These are phyloP conservation scores for Tilletia setariae DNA, from an alignment of 1,284 basidiomycete species.

Conservation along the genomic window DNA sequence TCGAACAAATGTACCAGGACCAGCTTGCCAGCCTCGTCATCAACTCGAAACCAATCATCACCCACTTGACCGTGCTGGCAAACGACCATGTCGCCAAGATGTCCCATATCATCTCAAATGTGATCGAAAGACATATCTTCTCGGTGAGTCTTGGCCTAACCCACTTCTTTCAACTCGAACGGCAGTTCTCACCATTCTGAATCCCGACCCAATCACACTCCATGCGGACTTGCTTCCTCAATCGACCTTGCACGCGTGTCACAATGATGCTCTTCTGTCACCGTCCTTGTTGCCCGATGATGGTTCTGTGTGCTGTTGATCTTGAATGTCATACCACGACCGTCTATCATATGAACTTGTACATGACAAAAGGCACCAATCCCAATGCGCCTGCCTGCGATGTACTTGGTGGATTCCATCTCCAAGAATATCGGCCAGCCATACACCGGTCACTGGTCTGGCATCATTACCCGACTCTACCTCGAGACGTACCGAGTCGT, in stretches of 20 bases:
- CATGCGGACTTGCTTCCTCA: no score
- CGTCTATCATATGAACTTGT: no score
- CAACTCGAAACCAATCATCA: conserved; percentile 95
- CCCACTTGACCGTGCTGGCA: conserved; percentile 87
- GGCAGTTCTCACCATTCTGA: no score
- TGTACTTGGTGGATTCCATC: conserved; percentile 94
- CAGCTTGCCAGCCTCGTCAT: conserved; percentile 81
- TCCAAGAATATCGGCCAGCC: conserved; percentile 52
- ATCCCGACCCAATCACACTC: no score
- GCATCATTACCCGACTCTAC: conserved; percentile 44
- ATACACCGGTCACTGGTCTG: conserved; percentile 45
- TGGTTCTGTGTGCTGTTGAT: conserved; percentile 14
- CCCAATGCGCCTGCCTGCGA: conserved; percentile 82
- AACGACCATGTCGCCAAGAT: conserved; percentile 74
- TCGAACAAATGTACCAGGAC: conserved; percentile 63
- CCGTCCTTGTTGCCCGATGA: no score
- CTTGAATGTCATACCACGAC: conserved; percentile 22
- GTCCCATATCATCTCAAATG: conserved; percentile 78
- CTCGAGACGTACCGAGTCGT: conserved; percentile 51
- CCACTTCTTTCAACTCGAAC: conserved; percentile 7
- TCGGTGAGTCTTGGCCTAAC: conserved; percentile 57
- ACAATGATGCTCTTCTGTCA: no score
- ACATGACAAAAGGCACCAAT: conserved; percentile 46
- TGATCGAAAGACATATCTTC: conserved; percentile 81
- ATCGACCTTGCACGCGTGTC: no score